Conservation (phyloP, 345 rosid genomes). For the Turnera subulata region DNA sequence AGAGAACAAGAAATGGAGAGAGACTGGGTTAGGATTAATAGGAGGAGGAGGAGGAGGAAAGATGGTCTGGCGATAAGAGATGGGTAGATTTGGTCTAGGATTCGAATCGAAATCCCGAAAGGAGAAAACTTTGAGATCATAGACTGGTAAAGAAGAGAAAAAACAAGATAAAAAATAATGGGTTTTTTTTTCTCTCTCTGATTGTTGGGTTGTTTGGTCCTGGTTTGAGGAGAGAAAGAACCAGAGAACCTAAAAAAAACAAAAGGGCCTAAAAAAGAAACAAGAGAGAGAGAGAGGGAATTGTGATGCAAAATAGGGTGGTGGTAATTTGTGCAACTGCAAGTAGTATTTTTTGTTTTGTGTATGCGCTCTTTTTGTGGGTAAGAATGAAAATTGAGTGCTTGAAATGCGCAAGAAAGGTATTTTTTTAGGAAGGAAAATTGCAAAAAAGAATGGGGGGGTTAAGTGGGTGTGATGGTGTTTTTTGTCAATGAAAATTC, state of each 20-base stretch:
- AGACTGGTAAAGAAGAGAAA: not conserved
- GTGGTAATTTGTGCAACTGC: too few species aligned
- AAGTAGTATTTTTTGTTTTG: too few species aligned
- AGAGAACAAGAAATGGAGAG: constrained; percentile 8
- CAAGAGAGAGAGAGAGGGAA: too few species aligned
- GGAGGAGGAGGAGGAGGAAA: constrained; percentile 11
- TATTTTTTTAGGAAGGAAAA: too few species aligned
- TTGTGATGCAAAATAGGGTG: too few species aligned
- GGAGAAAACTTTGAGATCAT: constrained; percentile 26
- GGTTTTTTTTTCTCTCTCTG: too few species aligned
- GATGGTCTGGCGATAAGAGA: constrained; percentile 24
- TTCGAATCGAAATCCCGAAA: constrained; percentile 39
- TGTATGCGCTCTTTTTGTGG: too few species aligned
- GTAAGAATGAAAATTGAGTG: too few species aligned
- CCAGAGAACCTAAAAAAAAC: not conserved
- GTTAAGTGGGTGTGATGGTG: too few species aligned
- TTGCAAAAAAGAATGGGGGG: too few species aligned
- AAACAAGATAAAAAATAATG: not conserved
- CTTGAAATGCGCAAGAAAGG: too few species aligned
- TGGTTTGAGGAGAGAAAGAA: constrained; percentile 1
- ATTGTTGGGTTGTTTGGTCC: not conserved
- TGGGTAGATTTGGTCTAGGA: constrained; percentile 8
- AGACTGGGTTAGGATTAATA: constrained; percentile 27
- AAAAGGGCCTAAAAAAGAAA: not conserved
- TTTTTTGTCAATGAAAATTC: too few species aligned